phyloP scores from a whole-genome alignment of 2,329 filamentous ascomycete species.

The Alternaria gaisen region DNA sequence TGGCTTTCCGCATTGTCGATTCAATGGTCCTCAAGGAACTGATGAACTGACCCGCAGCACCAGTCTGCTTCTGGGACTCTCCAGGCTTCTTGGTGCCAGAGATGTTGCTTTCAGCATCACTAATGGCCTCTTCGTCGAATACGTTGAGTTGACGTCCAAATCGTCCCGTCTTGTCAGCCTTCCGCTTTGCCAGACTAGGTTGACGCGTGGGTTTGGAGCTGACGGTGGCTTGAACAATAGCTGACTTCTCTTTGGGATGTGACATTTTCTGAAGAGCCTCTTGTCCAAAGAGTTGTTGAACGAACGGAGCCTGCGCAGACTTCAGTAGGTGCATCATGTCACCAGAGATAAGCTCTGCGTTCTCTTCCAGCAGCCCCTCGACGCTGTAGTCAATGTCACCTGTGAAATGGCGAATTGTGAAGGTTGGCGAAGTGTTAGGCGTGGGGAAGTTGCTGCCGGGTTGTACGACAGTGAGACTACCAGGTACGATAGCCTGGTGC shows the following conservation, averaged over 20 bases:
- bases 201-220: conserved; percentile 93
- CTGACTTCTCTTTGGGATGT: conserved; percentile 89
- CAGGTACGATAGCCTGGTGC: conserved; percentile 86
- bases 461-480: conserved; percentile 75
- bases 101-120: conserved; percentile 51
- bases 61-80: conserved; percentile 68
- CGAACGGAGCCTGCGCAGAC: conserved; percentile 86
- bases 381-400: conserved; percentile 95
- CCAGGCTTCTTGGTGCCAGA: conserved; percentile 53
- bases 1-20: conserved; percentile 85
- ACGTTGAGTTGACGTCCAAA: conserved; percentile 53
- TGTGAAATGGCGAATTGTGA: conserved; percentile 94
- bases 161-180: conserved; percentile 65
- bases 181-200: conserved; percentile 89
- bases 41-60: conserved; percentile 91
- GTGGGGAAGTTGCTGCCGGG: conserved; percentile 91
- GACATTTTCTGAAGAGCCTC: conserved; percentile 90
- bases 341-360: conserved; percentile 93
- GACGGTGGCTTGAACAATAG: conserved; percentile 94
- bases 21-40: conserved; percentile 89
- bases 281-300: conserved; percentile 92
- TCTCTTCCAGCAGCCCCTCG: conserved; percentile 88
- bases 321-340: conserved; percentile 95
- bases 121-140: conserved; percentile 59
- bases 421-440: conserved; percentile 79